phyloP scores from a whole-genome alignment of 2,329 filamentous ascomycete species.

The Penicillium corylophilum region DNA sequence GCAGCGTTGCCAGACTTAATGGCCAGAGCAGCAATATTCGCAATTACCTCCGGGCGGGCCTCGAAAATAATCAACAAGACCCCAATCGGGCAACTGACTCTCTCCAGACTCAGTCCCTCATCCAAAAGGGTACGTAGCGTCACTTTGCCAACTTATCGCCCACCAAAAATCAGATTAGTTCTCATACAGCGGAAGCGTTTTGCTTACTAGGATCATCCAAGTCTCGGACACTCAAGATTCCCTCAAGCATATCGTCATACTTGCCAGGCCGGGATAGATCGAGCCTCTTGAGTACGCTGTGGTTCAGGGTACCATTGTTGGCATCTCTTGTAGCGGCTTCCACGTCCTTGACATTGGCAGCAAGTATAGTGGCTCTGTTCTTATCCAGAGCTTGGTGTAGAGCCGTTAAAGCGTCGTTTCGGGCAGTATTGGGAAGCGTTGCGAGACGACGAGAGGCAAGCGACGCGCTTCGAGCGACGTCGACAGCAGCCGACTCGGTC shows the following conservation, averaged over 20 bases:
- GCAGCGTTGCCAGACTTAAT: constrained; percentile 97
- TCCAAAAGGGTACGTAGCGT: constrained; percentile 83
- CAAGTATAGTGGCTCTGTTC: constrained; percentile 73
- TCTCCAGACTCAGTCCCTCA: constrained; percentile 78
- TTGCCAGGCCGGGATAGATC: constrained; percentile 85
- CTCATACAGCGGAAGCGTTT: background rate
- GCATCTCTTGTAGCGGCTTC: constrained; percentile 71
- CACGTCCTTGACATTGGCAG: constrained; percentile 83
- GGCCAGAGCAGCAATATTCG: constrained; percentile 92
- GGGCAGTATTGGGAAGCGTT: constrained; percentile 69
- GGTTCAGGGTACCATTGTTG: constrained; percentile 70
- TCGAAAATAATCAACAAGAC: constrained; percentile 99
- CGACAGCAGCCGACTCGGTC: constrained; percentile 75
- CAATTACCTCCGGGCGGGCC: constrained; percentile 94
- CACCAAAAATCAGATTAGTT: constrained; percentile 10
- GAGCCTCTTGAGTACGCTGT: constrained; percentile 81
- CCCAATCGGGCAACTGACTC: constrained; percentile 90
- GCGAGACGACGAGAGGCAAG: constrained; percentile 79
- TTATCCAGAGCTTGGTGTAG: constrained; percentile 74
- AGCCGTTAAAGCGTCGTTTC: constrained; percentile 80
- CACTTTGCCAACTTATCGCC: constrained; percentile 70
- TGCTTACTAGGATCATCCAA: constrained; percentile 79
- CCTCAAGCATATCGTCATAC: constrained; percentile 96
- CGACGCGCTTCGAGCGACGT: constrained; percentile 76
- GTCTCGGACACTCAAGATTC: constrained; percentile 81